Evolutionary conservation across 2,329 filamentous ascomycete species (phyloP), one percentile per base, ranked within the genome.

Genomic region (Exophiala mesophila): DNA sequence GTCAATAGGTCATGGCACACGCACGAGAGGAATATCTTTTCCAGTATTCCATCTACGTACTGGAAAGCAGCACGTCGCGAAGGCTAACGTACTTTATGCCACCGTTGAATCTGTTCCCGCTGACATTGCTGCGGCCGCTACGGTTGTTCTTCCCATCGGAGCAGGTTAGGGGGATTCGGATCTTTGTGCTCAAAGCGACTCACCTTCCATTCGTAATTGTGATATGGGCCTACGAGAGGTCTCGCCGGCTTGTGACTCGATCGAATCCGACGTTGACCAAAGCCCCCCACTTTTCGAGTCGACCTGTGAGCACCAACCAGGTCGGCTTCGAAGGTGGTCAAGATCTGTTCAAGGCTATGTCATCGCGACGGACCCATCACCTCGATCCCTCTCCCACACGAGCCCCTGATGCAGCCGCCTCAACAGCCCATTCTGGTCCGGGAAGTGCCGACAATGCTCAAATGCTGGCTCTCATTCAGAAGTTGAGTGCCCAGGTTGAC

Each of bases 21-120:
- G 75, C 77, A 28, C 69, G 75, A 55, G 76, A 80, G 55, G 77
- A 80, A 58, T 80, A 80, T 57, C 66, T 78, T 18, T 80, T 76
- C 55, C 72, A 77, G 43, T 55, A 68, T 41, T 67, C 64, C 16
- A 63, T 68, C 48, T 68, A 69, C 43, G 65, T 69, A 13, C 55
- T 67, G 35, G 64, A 70, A 54, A 67, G 66, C 50, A 69, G 64
- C 38, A 70, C 68, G 44, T 69, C 67, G 40, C 59, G 66, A 24
- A 60, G 68, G 40, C 52, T 71, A 40, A 71, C 68, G 19, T 69
- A 70, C 50, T 70, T 70, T 51, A 61, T 71, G 56, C 67, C 67
- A 34, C 69, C 68, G 20, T 53, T 70, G 75, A 81, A 81, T 55
- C 66, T 81, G 36, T 71, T 81, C 39, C 73, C 77, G 15, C 64